Evolutionary conservation across 2,329 filamentous ascomycete species (phyloP), one percentile per base, ranked within the genome.

Genomic region (Periconia macrospinosa): DNA sequence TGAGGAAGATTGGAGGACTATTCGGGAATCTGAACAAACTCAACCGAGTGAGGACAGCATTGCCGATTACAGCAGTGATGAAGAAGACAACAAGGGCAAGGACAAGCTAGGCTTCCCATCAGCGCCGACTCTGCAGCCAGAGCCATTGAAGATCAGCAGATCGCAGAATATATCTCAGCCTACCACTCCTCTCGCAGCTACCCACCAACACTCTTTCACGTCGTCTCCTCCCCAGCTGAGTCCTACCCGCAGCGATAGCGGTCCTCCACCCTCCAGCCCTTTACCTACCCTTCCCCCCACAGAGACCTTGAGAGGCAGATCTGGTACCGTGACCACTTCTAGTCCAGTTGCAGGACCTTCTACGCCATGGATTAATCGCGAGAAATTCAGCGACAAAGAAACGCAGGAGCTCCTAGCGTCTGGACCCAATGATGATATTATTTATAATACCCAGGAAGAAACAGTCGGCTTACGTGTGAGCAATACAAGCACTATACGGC

Each of bases 81-180:
- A 52, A 2, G 53, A 49, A 33, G 62, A 60, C 18, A 19, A 30
- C 13, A 3, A n/a, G 7, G 64, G 58, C 30, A 54, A 61, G 10
- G 59, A 62, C 11, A 65, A 62, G 41, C 45, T 65, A 7, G 60
- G 55, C 0, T 47, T 83, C 79, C 3, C 73, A 72, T 68, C 69
- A n/a, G 68, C 69, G 6, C 70, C 68, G 8, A 47, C 41, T 7
- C 30, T 71, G 13, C 23, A 27, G 8, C 23, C 23, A 27, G 23
- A 27, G 23, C 23, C 23, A 27, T 27, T 27, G 23, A 27, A 27
- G 23, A 8, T 27, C 23, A 27, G 8, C 23, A 27, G 23, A 8
- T 27, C 23, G 23, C 23, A 8, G 8, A 27, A 3, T 27, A 27
- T 27, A 27, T 27, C 23, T 27, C 23, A 27, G 23, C 23, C 23